Conservation (phyloP, 2,329 filamentous ascomycete species). For the Monosporascus sp. region DNA sequence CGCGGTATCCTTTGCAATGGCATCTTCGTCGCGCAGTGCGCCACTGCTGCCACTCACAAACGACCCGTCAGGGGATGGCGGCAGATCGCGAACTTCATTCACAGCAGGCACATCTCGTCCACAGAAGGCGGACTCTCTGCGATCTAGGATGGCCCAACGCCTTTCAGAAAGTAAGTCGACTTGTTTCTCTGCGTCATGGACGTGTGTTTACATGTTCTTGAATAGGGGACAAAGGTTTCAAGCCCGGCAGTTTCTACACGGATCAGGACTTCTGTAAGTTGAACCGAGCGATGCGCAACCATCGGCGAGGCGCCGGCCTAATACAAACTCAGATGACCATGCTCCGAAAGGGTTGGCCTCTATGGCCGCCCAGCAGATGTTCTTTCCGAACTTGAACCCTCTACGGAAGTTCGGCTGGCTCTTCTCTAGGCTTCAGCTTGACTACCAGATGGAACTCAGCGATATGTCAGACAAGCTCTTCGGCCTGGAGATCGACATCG, state of each 20-base stretch:
- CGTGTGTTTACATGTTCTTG: background rate
- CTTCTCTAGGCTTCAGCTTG: slow-evolving; percentile 3
- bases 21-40: too few species aligned
- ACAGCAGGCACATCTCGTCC: too few species aligned
- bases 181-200: background rate
- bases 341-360: slow-evolving; percentile 9
- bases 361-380: slow-evolving; percentile 8
- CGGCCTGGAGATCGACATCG: slow-evolving; percentile 7
- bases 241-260: slow-evolving; percentile 8
- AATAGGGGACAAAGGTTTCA: background rate
- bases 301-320: background rate
- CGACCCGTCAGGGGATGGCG: too few species aligned
- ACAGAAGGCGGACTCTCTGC: too few species aligned
- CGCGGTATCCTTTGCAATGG: too few species aligned
- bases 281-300: background rate
- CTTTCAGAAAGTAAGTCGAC: too few species aligned
- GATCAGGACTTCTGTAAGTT: slow-evolving; percentile 13
- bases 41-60: too few species aligned
- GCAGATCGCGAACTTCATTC: too few species aligned
- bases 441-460: slow-evolving; percentile 9
- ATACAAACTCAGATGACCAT: background rate
- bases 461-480: slow-evolving; percentile 10
- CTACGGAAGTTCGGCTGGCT: slow-evolving; percentile 10
- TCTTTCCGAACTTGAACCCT: slow-evolving; percentile 8
- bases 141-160: too few species aligned